Percentiles rank a stretch among this genome's conserved stretches.
Conservation (phyloP, 176 grass and related monocot species). For the Oryza meyeriana region DNA sequence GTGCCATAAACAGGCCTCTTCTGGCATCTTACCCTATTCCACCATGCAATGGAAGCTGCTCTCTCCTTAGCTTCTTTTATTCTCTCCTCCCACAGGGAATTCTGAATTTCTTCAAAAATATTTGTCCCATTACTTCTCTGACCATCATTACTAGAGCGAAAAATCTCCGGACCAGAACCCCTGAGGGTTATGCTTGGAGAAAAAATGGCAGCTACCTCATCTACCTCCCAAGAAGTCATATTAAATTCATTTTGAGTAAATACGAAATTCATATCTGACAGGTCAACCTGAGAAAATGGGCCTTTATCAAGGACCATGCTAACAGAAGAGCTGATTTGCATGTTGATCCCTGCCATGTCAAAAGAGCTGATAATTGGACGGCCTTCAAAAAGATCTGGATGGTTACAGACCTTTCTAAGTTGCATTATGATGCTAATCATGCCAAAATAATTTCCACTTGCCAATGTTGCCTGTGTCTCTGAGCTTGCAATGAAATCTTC, state of each 20-base stretch:
- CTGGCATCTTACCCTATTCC: constrained; percentile 80
- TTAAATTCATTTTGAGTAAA: constrained; percentile 82
- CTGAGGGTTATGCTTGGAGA: constrained; percentile 26
- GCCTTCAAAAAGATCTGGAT: constrained; percentile 99
- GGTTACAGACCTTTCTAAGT: constrained; percentile 97
- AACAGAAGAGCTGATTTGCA: constrained; percentile 72
- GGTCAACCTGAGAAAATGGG: constrained; percentile 73
- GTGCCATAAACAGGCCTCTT: constrained; percentile 91
- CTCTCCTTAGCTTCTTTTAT: constrained; percentile 75
- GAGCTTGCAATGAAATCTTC: constrained; percentile 97
- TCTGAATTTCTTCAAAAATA: constrained; percentile 95
- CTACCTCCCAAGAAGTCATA: constrained; percentile 82
- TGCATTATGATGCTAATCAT: constrained; percentile 99
- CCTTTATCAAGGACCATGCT: constrained; percentile 56
- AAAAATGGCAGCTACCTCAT: constrained; percentile 54
- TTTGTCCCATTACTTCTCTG: constrained; percentile 48
- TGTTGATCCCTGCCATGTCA: constrained; percentile 89
- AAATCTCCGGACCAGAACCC: constrained; percentile 25
- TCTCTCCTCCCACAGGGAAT: constrained; percentile 77
- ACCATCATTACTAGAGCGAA: constrained; percentile 32
- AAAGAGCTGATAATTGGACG: constrained; percentile 97
- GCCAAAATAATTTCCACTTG: constrained; percentile 93
- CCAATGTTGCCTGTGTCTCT: constrained; percentile 85
- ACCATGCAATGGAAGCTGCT: constrained; percentile 80
- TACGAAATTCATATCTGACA: constrained; percentile 80